A percentile compares a stretch with the other conserved stretches of the same genome.
phyloP scores from a whole-genome alignment of 2,329 filamentous ascomycete genomes.

The Triangularia setosa region DNA sequence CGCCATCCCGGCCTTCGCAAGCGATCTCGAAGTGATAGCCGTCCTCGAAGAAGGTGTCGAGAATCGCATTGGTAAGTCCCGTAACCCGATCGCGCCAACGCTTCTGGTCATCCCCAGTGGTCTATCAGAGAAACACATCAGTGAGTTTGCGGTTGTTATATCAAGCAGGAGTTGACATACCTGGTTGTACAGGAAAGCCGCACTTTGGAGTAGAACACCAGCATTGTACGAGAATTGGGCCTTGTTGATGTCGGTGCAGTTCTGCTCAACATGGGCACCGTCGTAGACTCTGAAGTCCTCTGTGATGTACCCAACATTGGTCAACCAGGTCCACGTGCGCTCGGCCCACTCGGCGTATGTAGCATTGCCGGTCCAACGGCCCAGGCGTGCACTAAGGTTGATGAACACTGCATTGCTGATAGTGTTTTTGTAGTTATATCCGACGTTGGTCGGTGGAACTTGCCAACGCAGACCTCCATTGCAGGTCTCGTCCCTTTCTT shows the following conservation, averaged over 20 bases:
- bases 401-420: constrained; percentile 39
- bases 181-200: constrained; percentile 60
- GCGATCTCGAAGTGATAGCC: constrained; percentile 45
- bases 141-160: neutral
- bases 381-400: constrained; percentile 48
- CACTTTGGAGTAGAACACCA: constrained; percentile 53
- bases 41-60: constrained; percentile 27
- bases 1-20: constrained; percentile 44
- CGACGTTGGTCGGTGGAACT: constrained; percentile 63
- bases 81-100: constrained; percentile 51
- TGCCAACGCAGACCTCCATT: constrained; percentile 72
- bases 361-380: constrained; percentile 50
- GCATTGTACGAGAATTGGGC: constrained; percentile 59
- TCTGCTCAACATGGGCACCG: constrained; percentile 46
- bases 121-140: constrained; percentile 28
- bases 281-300: constrained; percentile 56
- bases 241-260: constrained; percentile 52
- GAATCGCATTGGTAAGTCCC: constrained; percentile 38
- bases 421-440: constrained; percentile 57
- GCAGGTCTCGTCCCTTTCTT: constrained; percentile 43
- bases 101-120: constrained; percentile 36
- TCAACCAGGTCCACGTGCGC: constrained; percentile 49
- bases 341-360: constrained; percentile 51
- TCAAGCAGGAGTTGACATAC: constrained; percentile 29
- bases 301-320: constrained; percentile 16